Conservation (phyloP, 2,329 filamentous ascomycete genomes). For the Aureobasidium sp. region DNA sequence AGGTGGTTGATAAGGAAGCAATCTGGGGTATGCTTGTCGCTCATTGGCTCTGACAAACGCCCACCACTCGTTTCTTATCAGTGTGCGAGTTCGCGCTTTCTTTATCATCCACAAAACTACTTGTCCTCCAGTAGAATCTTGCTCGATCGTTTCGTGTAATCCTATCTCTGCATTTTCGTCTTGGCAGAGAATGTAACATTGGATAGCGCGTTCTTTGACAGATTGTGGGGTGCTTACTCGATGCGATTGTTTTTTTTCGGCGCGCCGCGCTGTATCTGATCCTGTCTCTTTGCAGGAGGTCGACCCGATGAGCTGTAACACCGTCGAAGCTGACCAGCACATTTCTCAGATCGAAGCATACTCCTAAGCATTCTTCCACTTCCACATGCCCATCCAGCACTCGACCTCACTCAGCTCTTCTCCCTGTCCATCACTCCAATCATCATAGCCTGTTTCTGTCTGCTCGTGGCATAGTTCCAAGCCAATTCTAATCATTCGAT, state of each 20-base stretch:
- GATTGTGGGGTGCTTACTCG: slow-evolving; percentile 10
- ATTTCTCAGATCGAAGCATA: neutral
- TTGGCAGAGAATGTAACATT: neutral
- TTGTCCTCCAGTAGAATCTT: neutral
- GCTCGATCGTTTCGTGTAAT: slow-evolving; percentile 8
- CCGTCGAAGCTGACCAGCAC: neutral
- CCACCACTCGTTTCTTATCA: slow-evolving; percentile 4
- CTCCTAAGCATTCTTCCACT: slow-evolving; percentile 21
- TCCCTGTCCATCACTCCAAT: slow-evolving; percentile 56
- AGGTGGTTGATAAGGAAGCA: neutral
- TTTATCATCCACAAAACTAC: neutral
- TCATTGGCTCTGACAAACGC: slow-evolving; percentile 11
- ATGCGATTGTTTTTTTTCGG: slow-evolving; percentile 2
- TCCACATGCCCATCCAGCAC: slow-evolving; percentile 64
- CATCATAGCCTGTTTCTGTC: slow-evolving; percentile 59
- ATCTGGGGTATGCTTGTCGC: slow-evolving; percentile 4
- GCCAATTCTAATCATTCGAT: slow-evolving; percentile 49
- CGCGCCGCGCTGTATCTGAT: neutral
- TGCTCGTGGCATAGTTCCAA: slow-evolving; percentile 52
- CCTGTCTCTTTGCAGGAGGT: neutral
- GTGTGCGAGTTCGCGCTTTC: neutral
- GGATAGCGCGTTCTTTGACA: neutral
- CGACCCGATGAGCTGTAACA: neutral
- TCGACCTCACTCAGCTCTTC: slow-evolving; percentile 40
- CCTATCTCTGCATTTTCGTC: neutral